Percentiles rank a stretch among this genome's conserved stretches.
Evolutionary conservation across 2,329 filamentous ascomycete genomes (phyloP).

Genomic region (Aspergillus viridinutans): DNA sequence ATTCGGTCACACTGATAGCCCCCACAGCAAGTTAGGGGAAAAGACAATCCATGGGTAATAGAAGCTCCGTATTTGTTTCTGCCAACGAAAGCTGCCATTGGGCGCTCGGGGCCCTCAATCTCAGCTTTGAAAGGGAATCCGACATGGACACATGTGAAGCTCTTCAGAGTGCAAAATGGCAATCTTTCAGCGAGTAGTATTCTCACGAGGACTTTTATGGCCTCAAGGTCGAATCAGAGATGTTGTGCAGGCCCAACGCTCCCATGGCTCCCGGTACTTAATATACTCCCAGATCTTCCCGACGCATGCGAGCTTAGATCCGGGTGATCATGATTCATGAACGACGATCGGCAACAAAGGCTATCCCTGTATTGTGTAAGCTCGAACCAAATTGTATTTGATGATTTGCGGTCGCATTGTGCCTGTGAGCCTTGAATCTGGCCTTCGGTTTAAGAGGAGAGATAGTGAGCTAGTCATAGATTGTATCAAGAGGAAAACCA

Average conservation of each 20-base stretch:
- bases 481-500: background rate
- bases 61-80: background rate
- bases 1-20: background rate
- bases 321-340: background rate
- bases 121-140: background rate
- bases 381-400: background rate
- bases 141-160: background rate
- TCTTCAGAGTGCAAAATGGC: too few relatives aligned
- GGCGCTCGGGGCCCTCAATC: background rate
- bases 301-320: background rate
- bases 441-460: background rate
- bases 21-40: background rate
- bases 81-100: background rate
- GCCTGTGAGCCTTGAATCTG: background rate
- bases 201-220: background rate
- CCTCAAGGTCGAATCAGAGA: background rate
- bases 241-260: background rate
- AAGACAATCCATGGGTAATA: background rate
- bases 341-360: background rate
- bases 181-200: background rate
- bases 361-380: background rate
- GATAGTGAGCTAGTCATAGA: background rate
- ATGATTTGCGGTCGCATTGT: background rate
- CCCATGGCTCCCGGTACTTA: background rate
- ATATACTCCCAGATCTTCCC: background rate